phyloP scores from a whole-genome alignment of 345 rosid species.

The Eucalyptus lansdowneana region DNA sequence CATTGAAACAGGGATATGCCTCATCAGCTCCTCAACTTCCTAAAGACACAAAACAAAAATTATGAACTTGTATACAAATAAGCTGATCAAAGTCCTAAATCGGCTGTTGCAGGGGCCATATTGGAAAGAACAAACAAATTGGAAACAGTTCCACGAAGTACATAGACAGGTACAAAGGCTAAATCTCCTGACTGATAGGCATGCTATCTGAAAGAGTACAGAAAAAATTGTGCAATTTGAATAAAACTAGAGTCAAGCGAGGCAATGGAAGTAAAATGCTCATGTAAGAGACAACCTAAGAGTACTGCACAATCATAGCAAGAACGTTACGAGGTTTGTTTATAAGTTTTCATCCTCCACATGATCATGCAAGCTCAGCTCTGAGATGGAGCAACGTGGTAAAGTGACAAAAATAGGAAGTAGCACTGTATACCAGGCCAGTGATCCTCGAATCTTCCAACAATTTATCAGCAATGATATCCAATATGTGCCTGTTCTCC shows the following conservation, averaged over 20 bases:
- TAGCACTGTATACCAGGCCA: slow-evolving; percentile 55
- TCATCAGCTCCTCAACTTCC: slow-evolving; percentile 79
- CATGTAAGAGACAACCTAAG: neutral
- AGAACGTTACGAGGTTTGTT: neutral
- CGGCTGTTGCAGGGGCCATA: neutral
- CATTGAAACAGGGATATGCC: slow-evolving; percentile 52
- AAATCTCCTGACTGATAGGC: neutral
- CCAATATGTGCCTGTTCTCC: slow-evolving; percentile 62
- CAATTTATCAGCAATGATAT: slow-evolving; percentile 53
- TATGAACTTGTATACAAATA: neutral
- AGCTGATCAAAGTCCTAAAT: neutral
- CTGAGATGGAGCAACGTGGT: neutral
- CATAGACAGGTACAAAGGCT: neutral
- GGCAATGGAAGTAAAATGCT: neutral
- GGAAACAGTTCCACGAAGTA: neutral
- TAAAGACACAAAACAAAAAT: neutral
- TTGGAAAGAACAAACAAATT: neutral
- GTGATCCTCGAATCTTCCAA: slow-evolving; percentile 78
- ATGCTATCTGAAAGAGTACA: neutral
- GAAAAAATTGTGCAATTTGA: neutral
- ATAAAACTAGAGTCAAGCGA: neutral
- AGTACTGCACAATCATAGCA: neutral
- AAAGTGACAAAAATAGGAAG: neutral
- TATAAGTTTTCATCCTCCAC: neutral
- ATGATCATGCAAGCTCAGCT: neutral